A percentile compares a stretch with the other conserved stretches of the same genome.
phyloP scores from a whole-genome alignment of 1,284 basidiomycete genomes.

The Fomitopsis schrenkii region DNA sequence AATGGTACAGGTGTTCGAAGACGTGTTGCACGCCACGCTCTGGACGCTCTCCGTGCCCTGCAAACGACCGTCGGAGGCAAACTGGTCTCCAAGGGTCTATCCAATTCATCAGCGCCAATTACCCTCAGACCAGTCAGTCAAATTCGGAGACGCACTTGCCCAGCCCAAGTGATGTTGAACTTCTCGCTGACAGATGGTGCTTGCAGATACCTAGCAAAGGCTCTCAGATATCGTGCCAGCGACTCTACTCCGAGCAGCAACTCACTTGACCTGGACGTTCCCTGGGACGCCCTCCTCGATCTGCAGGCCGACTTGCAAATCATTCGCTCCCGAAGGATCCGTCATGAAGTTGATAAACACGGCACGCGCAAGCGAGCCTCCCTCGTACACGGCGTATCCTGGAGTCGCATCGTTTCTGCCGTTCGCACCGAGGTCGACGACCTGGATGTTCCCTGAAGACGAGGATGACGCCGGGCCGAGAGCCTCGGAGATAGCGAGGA shows the following conservation, averaged over 20 bases:
- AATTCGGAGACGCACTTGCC: slow-evolving; percentile 34
- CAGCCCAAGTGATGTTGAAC: slow-evolving; percentile 71
- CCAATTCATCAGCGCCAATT: neutral
- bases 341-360: slow-evolving; percentile 68
- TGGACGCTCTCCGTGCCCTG: slow-evolving; percentile 35
- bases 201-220: slow-evolving; percentile 38
- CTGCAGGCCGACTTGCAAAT: slow-evolving; percentile 52
- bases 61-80: slow-evolving; percentile 51
- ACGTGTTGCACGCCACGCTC: slow-evolving; percentile 40
- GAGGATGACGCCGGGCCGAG: slow-evolving; percentile 40
- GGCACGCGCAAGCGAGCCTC: slow-evolving; percentile 49
- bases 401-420: slow-evolving; percentile 51
- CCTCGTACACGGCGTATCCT: slow-evolving; percentile 71
- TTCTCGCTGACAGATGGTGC: slow-evolving; percentile 56
- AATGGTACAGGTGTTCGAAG: slow-evolving; percentile 39
- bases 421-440: slow-evolving; percentile 57
- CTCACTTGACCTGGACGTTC: neutral
- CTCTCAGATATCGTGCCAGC: neutral
- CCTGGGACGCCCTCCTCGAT: slow-evolving; percentile 25
- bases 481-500: slow-evolving; percentile 64
- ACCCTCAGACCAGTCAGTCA: neutral
- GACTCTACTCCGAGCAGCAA: neutral
- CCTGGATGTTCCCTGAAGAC: slow-evolving; percentile 44
- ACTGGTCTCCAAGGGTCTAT: slow-evolving; percentile 66
- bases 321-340: slow-evolving; percentile 47